Percentiles rank a stretch among this genome's conserved stretches.
phyloP scores from a whole-genome alignment of 176 grass and related monocot genomes.

The Zoysia pacifica region DNA sequence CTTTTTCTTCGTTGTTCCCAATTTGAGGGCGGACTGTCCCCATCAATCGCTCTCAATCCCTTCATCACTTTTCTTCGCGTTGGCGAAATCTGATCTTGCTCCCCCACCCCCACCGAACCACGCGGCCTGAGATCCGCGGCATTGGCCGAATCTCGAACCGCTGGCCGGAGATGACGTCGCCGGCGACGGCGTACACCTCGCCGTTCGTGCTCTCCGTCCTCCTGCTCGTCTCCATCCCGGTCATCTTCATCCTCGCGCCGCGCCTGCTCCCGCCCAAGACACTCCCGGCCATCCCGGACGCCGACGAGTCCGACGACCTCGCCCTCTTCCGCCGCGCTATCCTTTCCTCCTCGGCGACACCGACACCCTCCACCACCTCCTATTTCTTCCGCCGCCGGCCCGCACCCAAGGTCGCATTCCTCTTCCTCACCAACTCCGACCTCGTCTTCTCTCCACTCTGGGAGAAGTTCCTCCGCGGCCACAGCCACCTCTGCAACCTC shows the following conservation, averaged over 20 bases:
- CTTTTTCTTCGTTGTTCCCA: neutral
- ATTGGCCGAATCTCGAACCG: slow-evolving; percentile 9
- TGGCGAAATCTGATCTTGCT: slow-evolving; percentile 27
- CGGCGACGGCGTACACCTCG: slow-evolving; percentile 49
- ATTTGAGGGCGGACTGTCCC: slow-evolving; percentile 36
- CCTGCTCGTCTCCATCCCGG: slow-evolving; percentile 67
- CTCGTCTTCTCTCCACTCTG: slow-evolving; percentile 88
- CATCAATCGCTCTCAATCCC: slow-evolving; percentile 46
- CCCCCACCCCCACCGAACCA: neutral
- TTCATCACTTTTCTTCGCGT: neutral
- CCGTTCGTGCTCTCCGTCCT: slow-evolving; percentile 69
- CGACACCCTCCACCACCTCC: slow-evolving; percentile 29
- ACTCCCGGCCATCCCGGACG: slow-evolving; percentile 78
- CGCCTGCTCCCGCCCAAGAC: slow-evolving; percentile 81
- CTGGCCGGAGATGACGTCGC: slow-evolving; percentile 51
- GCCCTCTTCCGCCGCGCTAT: slow-evolving; percentile 92
- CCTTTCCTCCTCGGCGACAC: slow-evolving; percentile 56
- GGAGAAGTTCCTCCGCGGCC: slow-evolving; percentile 78
- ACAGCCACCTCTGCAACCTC: slow-evolving; percentile 66
- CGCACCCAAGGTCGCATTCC: slow-evolving; percentile 71
- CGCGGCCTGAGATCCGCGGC: slow-evolving; percentile 39
- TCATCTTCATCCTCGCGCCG: slow-evolving; percentile 71
- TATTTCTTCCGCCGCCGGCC: slow-evolving; percentile 63
- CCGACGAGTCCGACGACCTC: slow-evolving; percentile 91
- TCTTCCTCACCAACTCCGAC: slow-evolving; percentile 82